A percentile compares a stretch with the other conserved stretches of the same genome.
Conservation (phyloP, 2,329 filamentous ascomycete genomes). For the Diaporthe ampelina region DNA sequence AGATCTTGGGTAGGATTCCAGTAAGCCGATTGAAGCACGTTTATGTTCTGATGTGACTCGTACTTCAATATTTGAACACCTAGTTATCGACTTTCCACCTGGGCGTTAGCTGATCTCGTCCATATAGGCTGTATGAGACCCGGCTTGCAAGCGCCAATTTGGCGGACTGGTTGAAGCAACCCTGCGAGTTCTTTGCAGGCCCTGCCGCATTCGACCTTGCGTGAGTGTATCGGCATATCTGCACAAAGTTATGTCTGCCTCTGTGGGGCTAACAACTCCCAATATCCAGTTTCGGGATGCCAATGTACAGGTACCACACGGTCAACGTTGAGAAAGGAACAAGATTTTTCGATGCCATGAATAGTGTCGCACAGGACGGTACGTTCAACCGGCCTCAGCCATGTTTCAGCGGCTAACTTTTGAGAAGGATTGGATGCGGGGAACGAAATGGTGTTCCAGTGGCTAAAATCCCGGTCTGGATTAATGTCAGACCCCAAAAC, state of each 20-base stretch:
- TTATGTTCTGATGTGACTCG: too few relatives aligned
- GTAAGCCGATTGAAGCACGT: neutral
- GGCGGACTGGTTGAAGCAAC: constrained; percentile 11
- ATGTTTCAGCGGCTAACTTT: neutral
- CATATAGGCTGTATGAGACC: constrained; percentile 3
- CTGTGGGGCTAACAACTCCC: neutral
- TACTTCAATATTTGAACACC: too few relatives aligned
- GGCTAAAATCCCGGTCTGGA: neutral
- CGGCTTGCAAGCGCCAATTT: constrained; percentile 16
- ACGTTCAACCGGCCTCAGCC: too few relatives aligned
- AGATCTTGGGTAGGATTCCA: constrained; percentile 21
- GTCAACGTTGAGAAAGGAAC: neutral
- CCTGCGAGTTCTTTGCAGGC: neutral
- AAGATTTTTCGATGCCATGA: constrained; percentile 8
- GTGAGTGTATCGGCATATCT: neutral
- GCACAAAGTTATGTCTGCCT: too few relatives aligned
- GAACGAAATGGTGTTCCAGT: constrained; percentile 8
- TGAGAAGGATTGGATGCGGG: neutral
- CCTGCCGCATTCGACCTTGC: constrained; percentile 10
- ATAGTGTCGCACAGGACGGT: constrained; percentile 16
- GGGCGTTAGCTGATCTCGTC: neutral
- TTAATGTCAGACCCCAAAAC: neutral
- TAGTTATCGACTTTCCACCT: neutral
- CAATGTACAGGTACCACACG: constrained; percentile 8
- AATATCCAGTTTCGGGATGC: neutral